Conservation (phyloP, 2,329 filamentous ascomycete species). For the Colletotrichum neosansevieriae region DNA sequence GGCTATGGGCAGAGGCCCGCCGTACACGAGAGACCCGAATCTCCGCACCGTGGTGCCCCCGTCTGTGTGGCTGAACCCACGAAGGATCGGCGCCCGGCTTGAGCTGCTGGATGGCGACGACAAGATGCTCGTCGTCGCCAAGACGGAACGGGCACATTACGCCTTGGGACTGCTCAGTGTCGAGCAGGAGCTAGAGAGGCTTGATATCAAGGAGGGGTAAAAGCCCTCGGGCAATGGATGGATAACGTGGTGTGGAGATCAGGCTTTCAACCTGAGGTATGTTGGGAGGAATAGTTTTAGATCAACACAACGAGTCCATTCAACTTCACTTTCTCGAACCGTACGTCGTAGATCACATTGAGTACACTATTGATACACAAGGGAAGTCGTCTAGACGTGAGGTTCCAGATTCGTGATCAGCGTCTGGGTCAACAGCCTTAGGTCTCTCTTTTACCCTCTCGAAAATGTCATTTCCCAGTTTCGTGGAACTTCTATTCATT, state of each 20-base stretch:
- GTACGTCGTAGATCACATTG: constrained; percentile 26
- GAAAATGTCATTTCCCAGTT: background rate
- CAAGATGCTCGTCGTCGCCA: constrained; percentile 68
- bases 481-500: constrained; percentile 1
- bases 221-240: background rate
- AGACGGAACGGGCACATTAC: constrained; percentile 75
- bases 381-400: constrained; percentile 29
- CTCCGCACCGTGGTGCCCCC: constrained; percentile 51
- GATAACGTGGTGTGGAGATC: constrained; percentile 16
- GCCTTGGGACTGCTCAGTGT: constrained; percentile 83
- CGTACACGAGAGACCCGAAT: constrained; percentile 69
- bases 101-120: constrained; percentile 58
- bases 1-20: constrained; percentile 79
- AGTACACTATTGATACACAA: constrained; percentile 40
- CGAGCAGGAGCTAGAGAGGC: constrained; percentile 78
- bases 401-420: constrained; percentile 29
- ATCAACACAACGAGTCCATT: constrained; percentile 9
- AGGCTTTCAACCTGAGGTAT: background rate
- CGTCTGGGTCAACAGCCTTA: constrained; percentile 11
- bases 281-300: constrained; percentile 8
- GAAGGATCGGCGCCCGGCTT: constrained; percentile 65
- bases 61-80: constrained; percentile 62
- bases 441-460: background rate
- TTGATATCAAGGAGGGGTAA: constrained; percentile 64
- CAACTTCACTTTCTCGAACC: background rate